A percentile compares a stretch with the other conserved stretches of the same genome.
Conservation (phyloP, 306 rosid genomes). For the Cicer bijugum region DNA sequence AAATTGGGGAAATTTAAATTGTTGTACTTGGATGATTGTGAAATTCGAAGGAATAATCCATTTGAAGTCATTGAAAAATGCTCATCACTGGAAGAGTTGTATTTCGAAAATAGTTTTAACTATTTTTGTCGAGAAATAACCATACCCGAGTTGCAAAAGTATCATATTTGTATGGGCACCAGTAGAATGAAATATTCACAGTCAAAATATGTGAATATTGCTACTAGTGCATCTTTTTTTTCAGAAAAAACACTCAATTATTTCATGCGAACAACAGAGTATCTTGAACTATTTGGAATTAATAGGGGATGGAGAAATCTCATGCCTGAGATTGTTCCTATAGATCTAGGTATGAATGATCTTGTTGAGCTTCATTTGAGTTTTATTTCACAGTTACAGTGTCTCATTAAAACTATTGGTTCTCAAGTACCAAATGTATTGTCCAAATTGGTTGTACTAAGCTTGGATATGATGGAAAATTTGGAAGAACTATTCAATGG, state of each 20-base stretch:
- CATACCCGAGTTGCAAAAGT: neutral
- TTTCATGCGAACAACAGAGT: neutral
- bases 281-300: fast-evolving
- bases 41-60: neutral
- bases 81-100: constrained; percentile 24
- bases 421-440: neutral
- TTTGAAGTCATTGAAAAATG: constrained; percentile 30
- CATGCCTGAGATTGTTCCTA: constrained; percentile 17
- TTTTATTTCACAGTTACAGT: neutral
- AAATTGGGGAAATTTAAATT: neutral
- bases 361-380: fast-evolving
- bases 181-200: neutral
- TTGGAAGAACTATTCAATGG: too few relatives aligned
- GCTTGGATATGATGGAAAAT: fast-evolving
- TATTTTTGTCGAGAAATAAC: too few relatives aligned
- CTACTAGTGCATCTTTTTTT: neutral
- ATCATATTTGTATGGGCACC: neutral
- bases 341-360: neutral
- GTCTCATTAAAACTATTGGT: neutral
- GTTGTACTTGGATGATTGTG: too few relatives aligned
- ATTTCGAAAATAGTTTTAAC: too few relatives aligned
- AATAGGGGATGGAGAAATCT: neutral
- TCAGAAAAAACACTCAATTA: neutral
- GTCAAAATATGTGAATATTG: neutral
- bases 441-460: neutral